These are phyloP conservation scores for Coleophoma cylindrospora DNA, from an alignment of 2,329 filamentous ascomycete species.

Conservation along the genomic window DNA sequence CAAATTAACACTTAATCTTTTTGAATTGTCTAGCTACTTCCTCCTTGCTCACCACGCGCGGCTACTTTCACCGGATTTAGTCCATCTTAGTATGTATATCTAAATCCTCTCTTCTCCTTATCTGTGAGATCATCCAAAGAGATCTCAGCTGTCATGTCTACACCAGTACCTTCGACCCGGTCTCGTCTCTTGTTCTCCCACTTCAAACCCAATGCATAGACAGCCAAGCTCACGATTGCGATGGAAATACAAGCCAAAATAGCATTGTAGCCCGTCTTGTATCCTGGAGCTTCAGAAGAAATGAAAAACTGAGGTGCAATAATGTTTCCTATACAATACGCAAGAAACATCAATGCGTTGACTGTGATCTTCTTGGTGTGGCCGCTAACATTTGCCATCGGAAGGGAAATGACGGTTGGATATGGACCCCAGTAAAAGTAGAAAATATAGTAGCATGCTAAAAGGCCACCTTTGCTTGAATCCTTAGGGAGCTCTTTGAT, in stretches of 20 bases:
- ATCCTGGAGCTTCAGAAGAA: not conserved
- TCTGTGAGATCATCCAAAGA: not conserved
- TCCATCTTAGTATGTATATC: not conserved
- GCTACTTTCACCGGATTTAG: too few relatives aligned
- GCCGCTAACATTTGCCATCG: not conserved
- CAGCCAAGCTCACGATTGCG: not conserved
- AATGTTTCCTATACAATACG: not conserved
- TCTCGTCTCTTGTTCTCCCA: not conserved
- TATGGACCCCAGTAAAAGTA: constrained; percentile 1
- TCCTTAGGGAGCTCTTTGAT: not conserved
- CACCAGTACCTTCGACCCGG: not conserved
- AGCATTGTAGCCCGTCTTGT: not conserved
- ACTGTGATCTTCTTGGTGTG: not conserved
- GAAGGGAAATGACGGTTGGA: not conserved
- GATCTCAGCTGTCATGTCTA: not conserved
- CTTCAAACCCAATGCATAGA: not conserved
- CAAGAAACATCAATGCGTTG: not conserved
- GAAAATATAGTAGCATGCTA: not conserved
- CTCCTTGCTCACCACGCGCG: too few relatives aligned
- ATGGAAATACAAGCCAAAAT: not conserved
- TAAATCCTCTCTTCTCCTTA: not conserved
- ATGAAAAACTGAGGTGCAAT: constrained; percentile 1
- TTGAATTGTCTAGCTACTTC: too few relatives aligned
- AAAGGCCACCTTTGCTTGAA: not conserved
- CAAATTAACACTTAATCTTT: too few relatives aligned